Evolutionary conservation across 2,329 filamentous ascomycete genomes (phyloP), one percentile per base, ranked within the genome.

Genomic region (Sporothrix variecibatus): DNA sequence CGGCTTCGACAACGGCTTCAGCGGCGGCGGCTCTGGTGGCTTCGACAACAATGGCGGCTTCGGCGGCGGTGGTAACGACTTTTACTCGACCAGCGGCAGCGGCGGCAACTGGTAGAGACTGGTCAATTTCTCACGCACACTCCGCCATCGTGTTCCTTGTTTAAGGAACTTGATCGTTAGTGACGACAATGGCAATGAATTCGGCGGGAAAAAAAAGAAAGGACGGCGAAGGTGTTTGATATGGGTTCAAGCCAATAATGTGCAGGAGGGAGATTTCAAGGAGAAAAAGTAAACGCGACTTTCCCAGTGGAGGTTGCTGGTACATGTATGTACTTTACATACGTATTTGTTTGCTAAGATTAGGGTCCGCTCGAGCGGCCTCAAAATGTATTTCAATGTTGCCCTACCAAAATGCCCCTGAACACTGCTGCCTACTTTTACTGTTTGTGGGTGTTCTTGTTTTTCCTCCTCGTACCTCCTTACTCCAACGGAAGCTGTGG

Each of bases 241-340:
- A 58, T 28, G 56, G 20, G 7, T 15, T 20, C 56, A 60, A 60
- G 26, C 4, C 43, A 23, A 67, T 20, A 20, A 9, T 46, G 23
- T 67, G 64, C 15, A 31, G n/a, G 40, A 67, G 12, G 26, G 17
- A 31, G 43, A 46, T 49, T 40, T 64, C 5, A 64, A 43, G 17
- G 60, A 64, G 20, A 40, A 26, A 26, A 23, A n/a, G 58, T 38
- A 62, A 34, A 64, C 31, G 38, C 11, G 26, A 28, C n/a, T 11
- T 26, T 26, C 7, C 11, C 4, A 28, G 23, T 26, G n/a, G 7
- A 11, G 62, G 34, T 17, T 23, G 38, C 43, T 49, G 12, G 62
- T 67, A 67, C 62, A 20, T 67, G 9, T 43, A 46, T 46, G 62
- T 67, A 65, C 62, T 43, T 43, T n/a, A 9, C 20, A 20, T 64